Percentiles rank a stretch among this genome's conserved stretches.
phyloP scores from a whole-genome alignment of 192 early-diverging fungal species.

The Backusella circina region DNA sequence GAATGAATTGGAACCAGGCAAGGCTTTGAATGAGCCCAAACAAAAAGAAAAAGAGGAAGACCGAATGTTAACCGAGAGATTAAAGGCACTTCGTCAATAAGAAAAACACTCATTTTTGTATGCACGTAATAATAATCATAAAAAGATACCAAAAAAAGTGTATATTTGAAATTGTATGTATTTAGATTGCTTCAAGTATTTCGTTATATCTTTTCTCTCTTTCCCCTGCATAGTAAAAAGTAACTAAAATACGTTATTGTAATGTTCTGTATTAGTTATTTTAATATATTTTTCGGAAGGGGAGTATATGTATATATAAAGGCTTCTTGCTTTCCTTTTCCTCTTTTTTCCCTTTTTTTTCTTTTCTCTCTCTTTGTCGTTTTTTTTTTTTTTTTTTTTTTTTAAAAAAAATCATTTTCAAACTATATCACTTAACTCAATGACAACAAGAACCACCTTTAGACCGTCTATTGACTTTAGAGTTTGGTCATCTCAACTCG shows the following conservation, averaged over 20 bases:
- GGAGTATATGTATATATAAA: too few relatives aligned
- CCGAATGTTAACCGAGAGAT: slow-evolving; percentile 34
- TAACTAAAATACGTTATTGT: background rate
- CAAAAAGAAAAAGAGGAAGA: slow-evolving; percentile 39
- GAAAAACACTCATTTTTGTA: background rate
- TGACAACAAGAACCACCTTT: background rate
- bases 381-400: background rate
- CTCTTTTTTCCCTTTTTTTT: too few relatives aligned
- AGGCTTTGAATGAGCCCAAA: slow-evolving; percentile 19
- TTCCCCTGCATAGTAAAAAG: background rate
- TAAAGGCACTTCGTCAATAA: slow-evolving; percentile 38
- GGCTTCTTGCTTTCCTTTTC: too few relatives aligned
- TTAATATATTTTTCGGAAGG: too few relatives aligned
- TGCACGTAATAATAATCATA: background rate
- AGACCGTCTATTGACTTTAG: background rate
- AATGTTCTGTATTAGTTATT: too few relatives aligned
- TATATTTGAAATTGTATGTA: too few relatives aligned
- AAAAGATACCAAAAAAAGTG: background rate
- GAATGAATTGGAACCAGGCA: slow-evolving; percentile 25
- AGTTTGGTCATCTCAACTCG: background rate
- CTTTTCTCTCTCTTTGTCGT: background rate
- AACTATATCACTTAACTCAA: background rate
- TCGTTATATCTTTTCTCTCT: too few relatives aligned
- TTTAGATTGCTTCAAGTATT: too few relatives aligned
- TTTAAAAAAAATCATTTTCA: too few relatives aligned